These are phyloP conservation scores for Rosa multiflora DNA, from an alignment of 306 rosid species.

Conservation along the genomic window DNA sequence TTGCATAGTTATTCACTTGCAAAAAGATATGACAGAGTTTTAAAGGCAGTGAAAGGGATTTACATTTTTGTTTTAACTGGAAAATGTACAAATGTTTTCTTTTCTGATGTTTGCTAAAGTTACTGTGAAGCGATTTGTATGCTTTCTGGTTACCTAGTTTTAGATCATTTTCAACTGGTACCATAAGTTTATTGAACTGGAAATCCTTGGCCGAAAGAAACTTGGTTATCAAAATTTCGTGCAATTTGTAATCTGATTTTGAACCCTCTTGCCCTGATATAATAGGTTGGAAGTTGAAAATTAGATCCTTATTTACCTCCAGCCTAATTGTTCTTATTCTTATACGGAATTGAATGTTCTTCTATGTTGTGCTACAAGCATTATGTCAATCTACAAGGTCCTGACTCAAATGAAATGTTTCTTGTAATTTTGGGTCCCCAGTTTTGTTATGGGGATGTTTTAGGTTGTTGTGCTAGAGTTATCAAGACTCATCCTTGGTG, in stretches of 20 bases:
- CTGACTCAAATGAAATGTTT: neutral
- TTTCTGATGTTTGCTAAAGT: neutral
- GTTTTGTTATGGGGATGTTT: neutral
- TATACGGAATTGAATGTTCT: neutral
- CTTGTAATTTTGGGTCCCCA: neutral
- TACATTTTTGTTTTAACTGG: neutral
- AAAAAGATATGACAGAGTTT: neutral
- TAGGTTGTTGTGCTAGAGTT: neutral
- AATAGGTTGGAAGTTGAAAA: neutral
- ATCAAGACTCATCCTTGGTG: neutral
- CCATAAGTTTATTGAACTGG: neutral
- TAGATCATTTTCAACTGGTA: neutral
- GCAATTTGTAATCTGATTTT: neutral
- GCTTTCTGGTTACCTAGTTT: slow-evolving; percentile 2
- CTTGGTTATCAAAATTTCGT: neutral
- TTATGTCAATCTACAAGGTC: neutral
- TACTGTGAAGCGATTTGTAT: neutral
- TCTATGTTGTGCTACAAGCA: neutral
- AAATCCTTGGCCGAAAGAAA: neutral
- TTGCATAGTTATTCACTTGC: neutral
- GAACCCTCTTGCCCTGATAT: neutral
- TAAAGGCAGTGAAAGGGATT: neutral
- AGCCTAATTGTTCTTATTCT: neutral
- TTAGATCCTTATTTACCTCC: neutral
- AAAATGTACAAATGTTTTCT: neutral